phyloP scores from a whole-genome alignment of 2,329 filamentous ascomycete species.

The Fusarium veterinarium region DNA sequence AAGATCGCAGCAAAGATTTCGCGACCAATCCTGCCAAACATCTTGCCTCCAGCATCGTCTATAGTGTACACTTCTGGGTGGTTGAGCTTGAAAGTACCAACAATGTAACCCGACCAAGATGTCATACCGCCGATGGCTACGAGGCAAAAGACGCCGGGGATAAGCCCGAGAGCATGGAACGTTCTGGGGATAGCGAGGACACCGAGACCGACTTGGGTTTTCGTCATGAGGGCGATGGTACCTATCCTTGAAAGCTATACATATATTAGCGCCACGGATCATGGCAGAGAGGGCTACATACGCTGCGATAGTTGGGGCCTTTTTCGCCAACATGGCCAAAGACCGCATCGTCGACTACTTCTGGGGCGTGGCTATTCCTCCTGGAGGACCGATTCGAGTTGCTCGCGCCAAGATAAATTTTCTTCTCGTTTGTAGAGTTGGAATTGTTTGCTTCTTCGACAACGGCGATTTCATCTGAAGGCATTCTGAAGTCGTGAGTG shows the following conservation, averaged over 20 bases:
- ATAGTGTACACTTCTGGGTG: conserved; percentile 64
- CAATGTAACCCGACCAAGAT: conserved; percentile 61
- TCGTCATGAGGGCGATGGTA: conserved; percentile 58
- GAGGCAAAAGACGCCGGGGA: conserved; percentile 61
- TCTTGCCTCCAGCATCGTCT: conserved; percentile 60
- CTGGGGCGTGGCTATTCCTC: not conserved
- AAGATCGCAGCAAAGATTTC: conserved; percentile 53
- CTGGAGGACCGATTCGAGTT: conserved; percentile 8
- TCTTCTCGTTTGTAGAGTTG: not conserved
- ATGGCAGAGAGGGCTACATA: conserved; percentile 4
- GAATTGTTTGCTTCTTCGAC: not conserved
- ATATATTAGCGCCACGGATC: not conserved
- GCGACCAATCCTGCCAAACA: conserved; percentile 59
- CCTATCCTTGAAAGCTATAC: conserved; percentile 55
- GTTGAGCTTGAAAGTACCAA: conserved; percentile 62
- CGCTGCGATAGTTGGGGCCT: conserved; percentile 48
- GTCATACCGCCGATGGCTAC: conserved; percentile 55
- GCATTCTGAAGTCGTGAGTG: conserved; percentile 1
- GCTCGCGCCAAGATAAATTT: not conserved
- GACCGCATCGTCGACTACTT: conserved; percentile 28
- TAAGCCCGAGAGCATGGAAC: conserved; percentile 58
- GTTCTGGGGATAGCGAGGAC: conserved; percentile 62
- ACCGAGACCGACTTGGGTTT: conserved; percentile 57
- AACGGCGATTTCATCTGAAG: not conserved
- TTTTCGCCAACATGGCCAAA: conserved; percentile 41